Base-by-base conservation (phyloP, 352 stramenopile genomes). In the Phytopythium sindhum region DNA sequence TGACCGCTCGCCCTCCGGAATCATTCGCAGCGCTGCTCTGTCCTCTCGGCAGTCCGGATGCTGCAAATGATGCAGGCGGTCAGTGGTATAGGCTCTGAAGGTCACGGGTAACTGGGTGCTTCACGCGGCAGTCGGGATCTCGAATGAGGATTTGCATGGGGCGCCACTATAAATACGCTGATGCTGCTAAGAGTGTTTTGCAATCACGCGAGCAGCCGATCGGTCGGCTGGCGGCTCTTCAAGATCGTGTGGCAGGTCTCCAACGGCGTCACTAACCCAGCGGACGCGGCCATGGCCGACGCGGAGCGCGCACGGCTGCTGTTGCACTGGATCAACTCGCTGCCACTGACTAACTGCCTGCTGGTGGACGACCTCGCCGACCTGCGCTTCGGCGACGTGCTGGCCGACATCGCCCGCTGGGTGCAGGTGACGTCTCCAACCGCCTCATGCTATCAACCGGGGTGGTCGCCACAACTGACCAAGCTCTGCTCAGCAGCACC, bases 271-370 rank as follows among this genome's bases (percentile, higher is more conserved):
- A n/a, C n/a, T n/a, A n/a, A n/a, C 31, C 31, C 31, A 8, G 3
- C 31, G 8, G 4, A 8, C 31, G 3, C 48, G 11, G n/a, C 56
- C 11, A 31, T 35, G 33, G 53, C 4, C 33, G 39, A 50, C 1
- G 41, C 11, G 8, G 62, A 73, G 29, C 65, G 63, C 3, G 58
- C 64, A 55, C 78, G 81, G 24, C 68, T 84, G 64, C 65, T 89
- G 41, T 60, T 92, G 47, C 84, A 92, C 56, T 92, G 81, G 81
- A 57, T 92, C 55, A 92, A 92, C 67, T 90, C 84, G 31, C 63
- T 90, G 52, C 84, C 81, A 17, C 60, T 88, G 19, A 73, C 80
- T 17, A 72, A 67, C 50, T 90, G 84, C 61, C 64, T 89, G 60
- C 61, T 92, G 24, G 78, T 92, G 6, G 80, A 86, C 11, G 63